Base-by-base conservation (phyloP, 2,329 filamentous ascomycete genomes). In the Stachybotrys echinatus region DNA sequence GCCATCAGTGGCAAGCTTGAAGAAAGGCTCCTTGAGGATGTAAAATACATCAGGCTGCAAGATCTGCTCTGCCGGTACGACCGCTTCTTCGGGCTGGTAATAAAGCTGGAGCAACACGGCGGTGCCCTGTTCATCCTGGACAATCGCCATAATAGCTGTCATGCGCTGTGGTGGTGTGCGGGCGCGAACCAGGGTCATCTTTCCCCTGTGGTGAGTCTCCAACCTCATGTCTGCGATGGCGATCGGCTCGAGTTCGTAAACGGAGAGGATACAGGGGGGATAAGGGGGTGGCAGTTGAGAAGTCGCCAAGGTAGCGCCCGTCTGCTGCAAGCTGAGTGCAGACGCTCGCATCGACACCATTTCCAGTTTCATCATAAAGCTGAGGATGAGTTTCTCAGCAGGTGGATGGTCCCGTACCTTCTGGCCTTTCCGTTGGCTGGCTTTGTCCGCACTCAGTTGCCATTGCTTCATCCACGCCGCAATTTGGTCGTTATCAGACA, bases 1-100 rank as follows among this genome's bases (percentile, higher is more conserved):
- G 2, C 71, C 71, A 23, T 72, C 59, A 0, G 57, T 59, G 21
- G 65, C 64, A 0, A 58, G 23, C 53, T 74, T 77, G 54, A 81
- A 70, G 55, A 72, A 82, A 0, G 78, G 77, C 50, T 82, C 78
- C 52, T 81, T 83, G 23, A 83, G 48, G 23, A 81, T 56, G 12
- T 71, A 65, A 0, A 73, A 56, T 12, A 60, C 62, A 1, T 64
- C 62, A 5, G 61, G 48, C 0, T 56, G 51, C 3, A 80, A 47
- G 1, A 70, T 55, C 6, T 73, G 59, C 4, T 66, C 54, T 0
- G 58, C 58, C 3, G 67, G 55, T 0, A 70, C 59, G 2, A 65
- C 50, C 2, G 59, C 51, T 23, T 72, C 69, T 2, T 66, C 62
- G 6, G 68, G 69, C 40, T 74, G 71, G 43, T 76, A 65, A 50